A percentile compares a stretch with the other conserved stretches of the same genome.
Evolutionary conservation across 352 stramenopile genomes (phyloP).

Genomic region (Phytopythium mirpurense): DNA sequence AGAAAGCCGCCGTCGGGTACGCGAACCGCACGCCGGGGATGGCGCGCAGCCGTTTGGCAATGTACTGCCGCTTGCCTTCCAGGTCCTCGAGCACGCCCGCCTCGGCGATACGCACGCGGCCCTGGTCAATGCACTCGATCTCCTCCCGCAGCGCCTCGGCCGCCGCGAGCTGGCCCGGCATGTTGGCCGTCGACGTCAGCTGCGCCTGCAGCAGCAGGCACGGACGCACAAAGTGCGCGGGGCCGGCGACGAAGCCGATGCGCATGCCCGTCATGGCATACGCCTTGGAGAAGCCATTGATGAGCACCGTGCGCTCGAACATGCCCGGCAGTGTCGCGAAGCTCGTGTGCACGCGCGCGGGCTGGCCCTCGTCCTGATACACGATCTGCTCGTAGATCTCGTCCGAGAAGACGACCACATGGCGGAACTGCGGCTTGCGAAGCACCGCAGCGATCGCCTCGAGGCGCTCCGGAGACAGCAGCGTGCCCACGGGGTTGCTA

Average conservation of each 20-base stretch:
- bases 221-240: conserved; percentile 73
- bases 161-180: conserved; percentile 89
- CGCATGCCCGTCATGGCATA: conserved; percentile 95
- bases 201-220: conserved; percentile 93
- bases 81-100: conserved; percentile 30
- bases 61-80: conserved; percentile 87
- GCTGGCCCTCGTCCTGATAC: conserved; percentile 73
- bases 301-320: conserved; percentile 88
- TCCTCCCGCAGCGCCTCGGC: conserved; percentile 86
- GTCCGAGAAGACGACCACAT: conserved; percentile 89
- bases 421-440: conserved; percentile 46
- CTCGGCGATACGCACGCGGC: conserved; percentile 43
- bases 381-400: conserved; percentile 96
- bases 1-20: conserved; percentile 92
- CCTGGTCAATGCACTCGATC: conserved; percentile 38
- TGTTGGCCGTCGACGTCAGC: conserved; percentile 92
- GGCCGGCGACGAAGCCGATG: conserved; percentile 87
- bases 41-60: conserved; percentile 63
- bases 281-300: conserved; percentile 97
- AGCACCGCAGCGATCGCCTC: conserved; percentile 47
- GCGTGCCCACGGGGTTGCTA: conserved; percentile 92
- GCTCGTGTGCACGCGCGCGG: conserved; percentile 46
- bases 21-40: conserved; percentile 83
- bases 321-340: conserved; percentile 77
- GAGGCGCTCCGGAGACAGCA: conserved; percentile 54